A percentile compares a stretch with the other conserved stretches of the same genome.
Conservation (phyloP, 2,329 filamentous ascomycete genomes). For the Aquanectria penicillioides region DNA sequence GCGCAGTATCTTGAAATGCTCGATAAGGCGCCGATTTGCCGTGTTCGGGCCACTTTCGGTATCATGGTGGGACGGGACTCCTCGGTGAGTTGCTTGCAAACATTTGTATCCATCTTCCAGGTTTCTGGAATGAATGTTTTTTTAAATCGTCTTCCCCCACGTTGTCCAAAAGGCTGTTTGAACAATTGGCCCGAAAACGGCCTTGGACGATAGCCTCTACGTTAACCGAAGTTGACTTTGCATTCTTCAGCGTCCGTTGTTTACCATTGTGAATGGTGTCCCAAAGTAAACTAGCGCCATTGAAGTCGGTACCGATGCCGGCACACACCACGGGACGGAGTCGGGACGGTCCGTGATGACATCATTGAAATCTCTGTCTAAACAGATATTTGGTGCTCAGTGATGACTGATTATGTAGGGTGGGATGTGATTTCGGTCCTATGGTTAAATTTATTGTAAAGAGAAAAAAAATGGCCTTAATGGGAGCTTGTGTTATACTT, state of each 20-base stretch:
- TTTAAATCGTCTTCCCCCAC: background rate
- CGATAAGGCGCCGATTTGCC: slow-evolving; percentile 20
- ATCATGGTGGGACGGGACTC: background rate
- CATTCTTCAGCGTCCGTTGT: background rate
- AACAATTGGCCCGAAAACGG: too few species aligned
- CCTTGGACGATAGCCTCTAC: too few species aligned
- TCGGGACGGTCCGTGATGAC: background rate
- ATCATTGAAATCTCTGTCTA: background rate
- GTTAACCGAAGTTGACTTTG: too few species aligned
- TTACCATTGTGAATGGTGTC: slow-evolving; percentile 1
- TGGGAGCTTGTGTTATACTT: too few species aligned
- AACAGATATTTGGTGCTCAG: background rate
- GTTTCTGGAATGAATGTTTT: background rate
- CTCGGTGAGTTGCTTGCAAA: background rate
- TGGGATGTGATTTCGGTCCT: too few species aligned
- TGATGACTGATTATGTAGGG: too few species aligned
- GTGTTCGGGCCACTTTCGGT: slow-evolving; percentile 9
- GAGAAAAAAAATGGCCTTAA: too few species aligned
- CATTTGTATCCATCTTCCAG: background rate
- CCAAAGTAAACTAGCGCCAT: background rate
- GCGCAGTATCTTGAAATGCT: slow-evolving; percentile 10
- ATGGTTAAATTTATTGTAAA: too few species aligned
- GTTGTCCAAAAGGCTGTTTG: background rate
- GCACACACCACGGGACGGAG: too few species aligned
- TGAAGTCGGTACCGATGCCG: background rate